Evolutionary conservation across 2,329 filamentous ascomycete species (phyloP).

Genomic region (Sordariomycetes sp.): DNA sequence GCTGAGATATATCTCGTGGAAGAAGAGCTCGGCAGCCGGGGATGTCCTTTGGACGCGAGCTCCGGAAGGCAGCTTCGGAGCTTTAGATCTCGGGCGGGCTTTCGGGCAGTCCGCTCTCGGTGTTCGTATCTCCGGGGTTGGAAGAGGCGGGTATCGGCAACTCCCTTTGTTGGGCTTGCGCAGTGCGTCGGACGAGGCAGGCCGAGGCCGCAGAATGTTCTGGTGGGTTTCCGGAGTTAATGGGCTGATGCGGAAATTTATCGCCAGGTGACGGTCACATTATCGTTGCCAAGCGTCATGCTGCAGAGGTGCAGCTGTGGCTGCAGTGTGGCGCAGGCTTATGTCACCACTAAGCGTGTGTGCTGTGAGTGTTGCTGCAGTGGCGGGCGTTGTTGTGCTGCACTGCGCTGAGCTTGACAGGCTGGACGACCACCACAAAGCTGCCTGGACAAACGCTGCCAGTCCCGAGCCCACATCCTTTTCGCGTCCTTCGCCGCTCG

Average conservation of each 20-base stretch:
- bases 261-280: background rate
- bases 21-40: background rate
- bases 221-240: background rate
- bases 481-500: slow-evolving; percentile 10
- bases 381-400: background rate
- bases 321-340: background rate
- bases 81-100: background rate
- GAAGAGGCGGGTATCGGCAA: background rate
- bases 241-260: background rate
- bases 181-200: background rate
- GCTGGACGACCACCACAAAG: background rate
- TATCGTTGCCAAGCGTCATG: background rate
- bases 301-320: background rate
- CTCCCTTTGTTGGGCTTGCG: background rate
- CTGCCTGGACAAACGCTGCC: background rate
- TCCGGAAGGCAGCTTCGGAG: background rate
- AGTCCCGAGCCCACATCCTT: background rate
- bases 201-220: background rate
- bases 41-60: background rate
- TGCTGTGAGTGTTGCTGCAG: background rate
- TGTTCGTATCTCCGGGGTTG: background rate
- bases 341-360: background rate
- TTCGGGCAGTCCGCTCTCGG: background rate
- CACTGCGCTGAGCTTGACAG: background rate
- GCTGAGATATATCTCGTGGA: background rate